Evolutionary conservation across 139 green algal species (phyloP).

Genomic region (Spirogloea muscicola): DNA sequence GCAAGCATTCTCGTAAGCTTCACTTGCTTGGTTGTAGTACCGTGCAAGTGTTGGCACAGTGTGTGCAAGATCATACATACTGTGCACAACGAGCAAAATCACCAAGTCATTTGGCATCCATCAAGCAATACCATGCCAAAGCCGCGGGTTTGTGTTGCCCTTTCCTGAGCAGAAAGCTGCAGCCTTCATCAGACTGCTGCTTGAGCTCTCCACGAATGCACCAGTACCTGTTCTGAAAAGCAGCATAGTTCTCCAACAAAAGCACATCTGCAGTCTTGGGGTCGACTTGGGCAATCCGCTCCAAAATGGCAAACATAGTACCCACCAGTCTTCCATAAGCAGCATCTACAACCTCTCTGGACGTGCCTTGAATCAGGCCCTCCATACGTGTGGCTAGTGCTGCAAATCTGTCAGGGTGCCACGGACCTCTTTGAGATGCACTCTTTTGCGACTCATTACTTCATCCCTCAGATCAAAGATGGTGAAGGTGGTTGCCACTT

Average conservation of each 20-base stretch:
- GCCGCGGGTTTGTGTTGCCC: neutral
- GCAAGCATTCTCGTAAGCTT: conserved; percentile 36
- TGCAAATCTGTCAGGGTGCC: conserved; percentile 24
- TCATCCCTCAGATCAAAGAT: too few species aligned
- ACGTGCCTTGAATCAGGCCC: neutral
- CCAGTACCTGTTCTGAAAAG: conserved; percentile 35
- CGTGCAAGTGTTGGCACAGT: conserved; percentile 8
- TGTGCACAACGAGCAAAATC: neutral
- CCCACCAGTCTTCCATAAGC: too few species aligned
- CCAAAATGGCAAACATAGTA: conserved; percentile 32
- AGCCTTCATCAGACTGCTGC: neutral
- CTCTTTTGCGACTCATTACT: too few species aligned
- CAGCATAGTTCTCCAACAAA: conserved; percentile 44
- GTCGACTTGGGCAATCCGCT: conserved; percentile 20
- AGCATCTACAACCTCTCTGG: conserved; percentile 33
- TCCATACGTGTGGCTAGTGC: conserved; percentile 28
- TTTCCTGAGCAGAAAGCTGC: neutral
- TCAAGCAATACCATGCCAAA: too few species aligned
- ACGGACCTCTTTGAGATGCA: too few species aligned
- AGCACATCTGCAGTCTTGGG: conserved; percentile 19
- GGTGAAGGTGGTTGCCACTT: too few species aligned
- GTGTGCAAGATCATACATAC: conserved; percentile 27
- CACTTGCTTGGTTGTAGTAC: conserved; percentile 36
- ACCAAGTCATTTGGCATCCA: neutral
- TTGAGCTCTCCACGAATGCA: neutral